phyloP scores from a whole-genome alignment of 139 green algal genomes.

The Volvox africanus region DNA sequence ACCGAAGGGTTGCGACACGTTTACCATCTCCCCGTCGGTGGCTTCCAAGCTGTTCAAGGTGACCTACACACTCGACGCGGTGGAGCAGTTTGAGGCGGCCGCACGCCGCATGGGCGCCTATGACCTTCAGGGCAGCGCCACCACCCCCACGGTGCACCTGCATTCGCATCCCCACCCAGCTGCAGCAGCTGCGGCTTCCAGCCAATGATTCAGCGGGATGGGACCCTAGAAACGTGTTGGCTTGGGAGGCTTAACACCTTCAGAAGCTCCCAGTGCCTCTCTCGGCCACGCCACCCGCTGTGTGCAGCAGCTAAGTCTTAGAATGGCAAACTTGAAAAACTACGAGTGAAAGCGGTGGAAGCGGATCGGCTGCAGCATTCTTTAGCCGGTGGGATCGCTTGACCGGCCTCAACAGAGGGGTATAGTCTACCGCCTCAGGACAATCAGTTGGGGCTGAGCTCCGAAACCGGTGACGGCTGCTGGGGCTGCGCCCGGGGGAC shows the following conservation, averaged over 20 bases:
- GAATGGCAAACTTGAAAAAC: too few species aligned
- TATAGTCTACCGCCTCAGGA: too few species aligned
- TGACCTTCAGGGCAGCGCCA: slow-evolving; percentile 10
- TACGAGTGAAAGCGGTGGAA: too few species aligned
- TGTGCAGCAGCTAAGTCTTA: too few species aligned
- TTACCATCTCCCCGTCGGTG: slow-evolving; percentile 82
- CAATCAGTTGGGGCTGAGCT: not conserved
- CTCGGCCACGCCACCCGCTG: too few species aligned
- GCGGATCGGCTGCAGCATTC: too few species aligned
- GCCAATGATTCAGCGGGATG: not conserved
- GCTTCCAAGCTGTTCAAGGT: slow-evolving; percentile 59
- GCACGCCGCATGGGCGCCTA: slow-evolving; percentile 49
- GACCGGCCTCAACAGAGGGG: too few species aligned
- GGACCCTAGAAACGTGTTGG: not conserved
- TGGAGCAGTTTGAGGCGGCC: slow-evolving; percentile 46
- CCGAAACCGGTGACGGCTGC: not conserved
- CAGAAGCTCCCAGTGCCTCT: too few species aligned
- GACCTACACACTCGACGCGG: slow-evolving; percentile 45
- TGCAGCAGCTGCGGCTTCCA: not conserved
- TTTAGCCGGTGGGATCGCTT: too few species aligned
- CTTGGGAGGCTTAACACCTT: not conserved
- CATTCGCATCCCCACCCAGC: too few species aligned
- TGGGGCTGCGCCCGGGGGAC: not conserved
- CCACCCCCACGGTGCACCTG: slow-evolving; percentile 23
- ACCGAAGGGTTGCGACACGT: slow-evolving; percentile 81